Evolutionary conservation across 495 filamentous ascomycete species (phyloP).

Genomic region (Neurospora sublineolata): DNA sequence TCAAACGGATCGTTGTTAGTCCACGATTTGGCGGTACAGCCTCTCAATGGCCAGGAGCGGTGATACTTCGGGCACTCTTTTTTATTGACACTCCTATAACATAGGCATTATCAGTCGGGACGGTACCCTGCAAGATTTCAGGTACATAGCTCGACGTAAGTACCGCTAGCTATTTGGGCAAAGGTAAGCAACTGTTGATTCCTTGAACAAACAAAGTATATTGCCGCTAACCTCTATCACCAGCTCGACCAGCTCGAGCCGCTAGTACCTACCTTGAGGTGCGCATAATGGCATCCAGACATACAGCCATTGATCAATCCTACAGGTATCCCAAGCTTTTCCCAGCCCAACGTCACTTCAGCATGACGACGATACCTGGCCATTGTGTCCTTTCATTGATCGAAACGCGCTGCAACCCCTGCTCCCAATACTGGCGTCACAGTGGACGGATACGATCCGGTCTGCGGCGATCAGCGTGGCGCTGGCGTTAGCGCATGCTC

Average conservation of each 20-base stretch:
- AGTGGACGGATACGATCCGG: not conserved
- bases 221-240: not conserved
- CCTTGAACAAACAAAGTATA: not conserved
- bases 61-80: not conserved
- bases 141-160: not conserved
- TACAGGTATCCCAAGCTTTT: not conserved
- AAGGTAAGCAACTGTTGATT: not conserved
- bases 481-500: not conserved
- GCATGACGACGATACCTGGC: not conserved
- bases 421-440: not conserved
- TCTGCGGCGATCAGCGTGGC: not conserved
- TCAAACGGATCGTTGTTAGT: not conserved
- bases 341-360: not conserved
- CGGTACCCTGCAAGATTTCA: not conserved
- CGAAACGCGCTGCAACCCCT: not conserved
- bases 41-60: not conserved
- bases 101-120: not conserved
- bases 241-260: not conserved
- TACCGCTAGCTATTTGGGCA: not conserved
- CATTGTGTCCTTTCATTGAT: not conserved
- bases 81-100: not conserved
- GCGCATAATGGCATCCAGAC: not conserved
- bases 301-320: not conserved
- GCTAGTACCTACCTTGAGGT: not conserved
- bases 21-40: not conserved